Base-by-base conservation (phyloP, 225 moss, liverwort and hornwort genomes). In the Pseudoscleropodium purum region DNA sequence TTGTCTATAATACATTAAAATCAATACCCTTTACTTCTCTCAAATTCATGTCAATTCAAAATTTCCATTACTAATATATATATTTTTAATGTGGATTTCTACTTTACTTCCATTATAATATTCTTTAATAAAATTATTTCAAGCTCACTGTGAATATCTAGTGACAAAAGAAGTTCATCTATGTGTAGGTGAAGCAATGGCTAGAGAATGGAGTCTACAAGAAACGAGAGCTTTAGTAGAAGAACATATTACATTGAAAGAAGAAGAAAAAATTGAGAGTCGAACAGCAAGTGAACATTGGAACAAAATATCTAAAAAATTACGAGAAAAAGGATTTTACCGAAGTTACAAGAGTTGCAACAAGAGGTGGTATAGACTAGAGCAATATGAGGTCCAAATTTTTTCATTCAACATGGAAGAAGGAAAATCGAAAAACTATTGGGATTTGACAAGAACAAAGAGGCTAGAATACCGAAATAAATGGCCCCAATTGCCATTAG, bases 291-390 rank as follows among this genome's bases (percentile, higher is more conserved):
- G 95, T 88, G 95, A 93, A 36, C 93, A 93, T 66, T 95, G 95
- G 95, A 92, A 87, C 75, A 93, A 87, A 85, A 79, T 95, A 47
- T 90, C 95, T 29, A 93, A 90, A 61, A 89, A 15, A 56, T 49
- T 93, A 41, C 60, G 85, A 54, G 95, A 95, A 19, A 91, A 52
- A 59, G 95, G 95, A 31, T 92, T 78, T 64, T 79, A 87, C 1
- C 84, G 92, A 57, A 95, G 95, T 64, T 90, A 92, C 57, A 93
- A 91, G 59, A 95, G 93, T 75, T 95, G 95, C 79, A 95, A 95
- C n/a, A 95, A 93, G 77, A 84, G 93, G 63, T 95, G 95, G 95
- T 95, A 93, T 61, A 83, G 88, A 77, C 87, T 93, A 5, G 93
- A 93, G 31, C 95, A 93, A 75, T 91, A 85, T 62, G 95, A 93